Conservation (phyloP, 495 filamentous ascomycete genomes). For the Hypoxylon trugodes region DNA sequence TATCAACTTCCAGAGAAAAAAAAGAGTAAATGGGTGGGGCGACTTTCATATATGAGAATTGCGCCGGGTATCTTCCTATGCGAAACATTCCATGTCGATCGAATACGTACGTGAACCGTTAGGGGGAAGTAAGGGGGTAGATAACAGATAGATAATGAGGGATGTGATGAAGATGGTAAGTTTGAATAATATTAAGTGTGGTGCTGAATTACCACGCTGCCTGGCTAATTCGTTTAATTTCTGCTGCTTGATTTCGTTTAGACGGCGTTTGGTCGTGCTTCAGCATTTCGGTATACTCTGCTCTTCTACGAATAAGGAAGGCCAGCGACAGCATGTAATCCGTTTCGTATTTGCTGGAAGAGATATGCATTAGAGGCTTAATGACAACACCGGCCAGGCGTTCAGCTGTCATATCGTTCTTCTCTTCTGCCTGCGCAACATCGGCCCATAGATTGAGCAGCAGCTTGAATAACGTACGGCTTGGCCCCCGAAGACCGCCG, state of each 20-base stretch:
- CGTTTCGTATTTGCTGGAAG: conserved; percentile 43
- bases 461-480: conserved; percentile 52
- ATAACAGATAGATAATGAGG: no score
- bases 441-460: conserved; percentile 56
- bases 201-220: conserved; percentile 44
- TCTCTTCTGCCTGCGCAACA: conserved; percentile 44
- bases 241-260: no score
- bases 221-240: conserved; percentile 40
- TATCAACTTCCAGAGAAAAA: neutral
- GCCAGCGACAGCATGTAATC: conserved; percentile 54
- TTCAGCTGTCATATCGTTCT: conserved; percentile 58
- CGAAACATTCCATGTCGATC: conserved; percentile 25
- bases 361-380: conserved; percentile 51
- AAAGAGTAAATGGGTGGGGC: conserved; percentile 9
- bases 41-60: conserved; percentile 5
- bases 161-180: neutral
- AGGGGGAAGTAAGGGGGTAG: neutral
- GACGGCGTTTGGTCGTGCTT: conserved; percentile 44
- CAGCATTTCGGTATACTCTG: conserved; percentile 48
- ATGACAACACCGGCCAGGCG: conserved; percentile 50
- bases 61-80: conserved; percentile 39
- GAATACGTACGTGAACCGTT: conserved; percentile 9
- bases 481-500: conserved; percentile 48
- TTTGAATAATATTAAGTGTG: neutral
- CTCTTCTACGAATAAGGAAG: conserved; percentile 56